These are phyloP conservation scores for Solanum pinnatisectum DNA, from an alignment of 257 asterid genomes.

Conservation along the genomic window DNA sequence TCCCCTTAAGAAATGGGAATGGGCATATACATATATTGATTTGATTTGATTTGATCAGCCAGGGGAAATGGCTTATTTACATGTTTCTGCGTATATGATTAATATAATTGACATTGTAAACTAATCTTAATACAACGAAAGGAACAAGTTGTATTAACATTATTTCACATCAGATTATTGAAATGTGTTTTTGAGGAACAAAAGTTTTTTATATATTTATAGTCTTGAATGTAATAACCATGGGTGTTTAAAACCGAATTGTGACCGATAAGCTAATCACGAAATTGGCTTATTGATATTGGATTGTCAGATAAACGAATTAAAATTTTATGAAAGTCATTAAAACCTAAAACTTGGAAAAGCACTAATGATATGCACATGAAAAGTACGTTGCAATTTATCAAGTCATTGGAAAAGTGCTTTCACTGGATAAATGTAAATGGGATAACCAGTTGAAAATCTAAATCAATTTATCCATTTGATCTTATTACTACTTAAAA, in stretches of 20 bases:
- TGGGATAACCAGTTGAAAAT: too few species aligned
- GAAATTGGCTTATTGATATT: too few species aligned
- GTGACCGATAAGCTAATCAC: too few species aligned
- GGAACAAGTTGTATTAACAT: not conserved
- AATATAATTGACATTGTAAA: not conserved
- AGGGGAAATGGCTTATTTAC: not conserved
- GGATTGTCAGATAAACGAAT: too few species aligned
- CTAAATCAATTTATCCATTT: too few species aligned
- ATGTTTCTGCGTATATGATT: not conserved
- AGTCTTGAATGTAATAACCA: not conserved
- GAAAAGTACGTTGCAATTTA: not conserved
- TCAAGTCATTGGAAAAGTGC: not conserved
- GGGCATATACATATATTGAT: not conserved
- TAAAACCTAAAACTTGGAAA: not conserved
- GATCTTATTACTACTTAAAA: too few species aligned
- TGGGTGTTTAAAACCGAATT: too few species aligned
- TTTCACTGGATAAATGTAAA: too few species aligned
- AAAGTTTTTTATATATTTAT: too few species aligned
- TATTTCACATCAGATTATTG: not conserved
- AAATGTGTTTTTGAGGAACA: not conserved
- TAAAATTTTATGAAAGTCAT: too few species aligned
- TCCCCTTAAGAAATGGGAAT: not conserved
- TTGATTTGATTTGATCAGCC: not conserved
- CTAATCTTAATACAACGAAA: not conserved
- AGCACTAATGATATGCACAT: not conserved